phyloP scores from a whole-genome alignment of 2,329 filamentous ascomycete species.

The Rasamsonia emersonii region DNA sequence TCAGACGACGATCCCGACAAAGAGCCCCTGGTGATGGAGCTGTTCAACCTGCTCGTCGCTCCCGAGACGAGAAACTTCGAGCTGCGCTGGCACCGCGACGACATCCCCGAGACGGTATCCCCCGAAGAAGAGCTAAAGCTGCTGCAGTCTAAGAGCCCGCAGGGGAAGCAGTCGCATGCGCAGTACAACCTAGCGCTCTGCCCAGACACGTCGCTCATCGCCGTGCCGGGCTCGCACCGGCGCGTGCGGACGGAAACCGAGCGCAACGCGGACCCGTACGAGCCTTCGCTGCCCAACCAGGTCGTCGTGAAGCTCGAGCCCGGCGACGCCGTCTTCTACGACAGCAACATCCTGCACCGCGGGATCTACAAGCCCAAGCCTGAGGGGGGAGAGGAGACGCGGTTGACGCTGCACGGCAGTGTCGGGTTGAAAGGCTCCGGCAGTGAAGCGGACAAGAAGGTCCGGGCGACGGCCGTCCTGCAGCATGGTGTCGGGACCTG shows the following conservation, averaged over 20 bases:
- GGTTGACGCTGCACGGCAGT: slow-evolving; percentile 37
- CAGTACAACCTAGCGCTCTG: slow-evolving; percentile 84
- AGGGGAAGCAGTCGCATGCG: slow-evolving; percentile 54
- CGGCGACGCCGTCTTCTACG: slow-evolving; percentile 78
- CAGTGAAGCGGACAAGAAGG: slow-evolving; percentile 17
- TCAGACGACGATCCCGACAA: slow-evolving; percentile 33
- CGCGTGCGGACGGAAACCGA: slow-evolving; percentile 63
- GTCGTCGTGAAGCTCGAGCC: slow-evolving; percentile 57
- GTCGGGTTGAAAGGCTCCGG: slow-evolving; percentile 27
- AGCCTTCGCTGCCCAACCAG: slow-evolving; percentile 53
- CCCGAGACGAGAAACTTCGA: slow-evolving; percentile 60
- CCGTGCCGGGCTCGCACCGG: slow-evolving; percentile 68
- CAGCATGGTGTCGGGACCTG: slow-evolving; percentile 40
- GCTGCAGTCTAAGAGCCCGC: slow-evolving; percentile 42
- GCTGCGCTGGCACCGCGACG: slow-evolving; percentile 78
- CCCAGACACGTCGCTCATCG: slow-evolving; percentile 63
- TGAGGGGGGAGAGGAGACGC: slow-evolving; percentile 26
- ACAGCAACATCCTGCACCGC: slow-evolving; percentile 70
- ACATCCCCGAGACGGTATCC: slow-evolving; percentile 59
- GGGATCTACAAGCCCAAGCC: slow-evolving; percentile 34
- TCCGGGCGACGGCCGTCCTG: slow-evolving; percentile 35
- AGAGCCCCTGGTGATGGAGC: slow-evolving; percentile 69
- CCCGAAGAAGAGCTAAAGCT: slow-evolving; percentile 58
- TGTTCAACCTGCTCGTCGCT: slow-evolving; percentile 77
- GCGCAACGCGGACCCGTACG: slow-evolving; percentile 58